Conservation (phyloP, 768 basidiomycete species). For the Lanmaoa pseudosensibilis region DNA sequence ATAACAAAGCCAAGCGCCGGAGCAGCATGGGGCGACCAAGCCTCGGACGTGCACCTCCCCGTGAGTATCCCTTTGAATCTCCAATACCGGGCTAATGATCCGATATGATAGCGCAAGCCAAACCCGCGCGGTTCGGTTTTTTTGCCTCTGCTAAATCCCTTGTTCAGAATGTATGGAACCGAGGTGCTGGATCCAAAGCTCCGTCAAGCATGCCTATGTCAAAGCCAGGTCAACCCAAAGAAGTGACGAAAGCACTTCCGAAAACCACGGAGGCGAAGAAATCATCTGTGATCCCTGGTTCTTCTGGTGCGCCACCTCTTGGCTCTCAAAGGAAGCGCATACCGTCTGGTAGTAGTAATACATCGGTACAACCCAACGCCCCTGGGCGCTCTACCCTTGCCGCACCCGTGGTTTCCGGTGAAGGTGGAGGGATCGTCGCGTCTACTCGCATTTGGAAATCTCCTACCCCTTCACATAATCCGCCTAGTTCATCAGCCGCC, state of each 20-base stretch:
- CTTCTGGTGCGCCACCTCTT: conserved; percentile 22
- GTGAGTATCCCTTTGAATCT: conserved; percentile 34
- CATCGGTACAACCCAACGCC: conserved; percentile 1
- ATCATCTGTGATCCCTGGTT: conserved; percentile 16
- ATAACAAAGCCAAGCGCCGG: conserved; percentile 64
- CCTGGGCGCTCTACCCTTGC: conserved; percentile 17
- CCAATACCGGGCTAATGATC: conserved; percentile 6
- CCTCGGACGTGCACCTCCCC: conserved; percentile 39
- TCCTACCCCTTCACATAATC: conserved; percentile 20
- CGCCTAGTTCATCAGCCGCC: conserved; percentile 11
- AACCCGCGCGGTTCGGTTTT: conserved; percentile 64
- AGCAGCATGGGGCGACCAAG: conserved; percentile 60
- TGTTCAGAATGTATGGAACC: conserved; percentile 73
- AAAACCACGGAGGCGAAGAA: conserved; percentile 24
- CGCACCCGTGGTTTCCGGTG: conserved; percentile 8
- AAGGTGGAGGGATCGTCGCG: not conserved
- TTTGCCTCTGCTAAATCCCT: conserved; percentile 67
- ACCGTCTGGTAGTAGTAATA: conserved; percentile 17
- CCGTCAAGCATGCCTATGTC: conserved; percentile 28
- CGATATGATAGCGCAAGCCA: conserved; percentile 37
- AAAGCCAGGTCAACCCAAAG: conserved; percentile 23
- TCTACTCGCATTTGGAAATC: conserved; percentile 22
- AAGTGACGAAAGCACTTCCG: conserved; percentile 12
- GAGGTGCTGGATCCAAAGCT: conserved; percentile 40
- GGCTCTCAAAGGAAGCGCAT: conserved; percentile 18